Percentiles rank a stretch among this genome's conserved stretches.
These are phyloP conservation scores for Magnusiomyces starmeri DNA, from an alignment of 1,139 yeast species.

Conservation along the genomic window DNA sequence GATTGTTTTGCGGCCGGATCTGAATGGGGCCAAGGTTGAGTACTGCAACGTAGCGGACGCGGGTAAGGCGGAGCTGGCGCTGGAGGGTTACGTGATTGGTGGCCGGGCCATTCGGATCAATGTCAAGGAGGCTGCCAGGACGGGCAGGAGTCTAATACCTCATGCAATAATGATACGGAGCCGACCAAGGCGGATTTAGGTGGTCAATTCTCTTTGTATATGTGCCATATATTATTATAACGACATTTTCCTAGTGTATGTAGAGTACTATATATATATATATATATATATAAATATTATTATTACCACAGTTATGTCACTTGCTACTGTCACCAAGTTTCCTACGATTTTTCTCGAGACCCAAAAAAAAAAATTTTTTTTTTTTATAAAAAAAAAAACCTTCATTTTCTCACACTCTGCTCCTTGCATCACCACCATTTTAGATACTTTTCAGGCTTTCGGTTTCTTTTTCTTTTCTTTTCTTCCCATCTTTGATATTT, in stretches of 20 bases:
- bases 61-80: slow-evolving; percentile 49
- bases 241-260: background rate
- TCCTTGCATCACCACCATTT: background rate
- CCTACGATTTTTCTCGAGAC: background rate
- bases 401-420: background rate
- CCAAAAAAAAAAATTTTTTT: too few species aligned
- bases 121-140: too few species aligned
- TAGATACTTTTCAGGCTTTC: background rate
- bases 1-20: slow-evolving; percentile 43
- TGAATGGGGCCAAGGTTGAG: slow-evolving; percentile 49
- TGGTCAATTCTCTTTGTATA: background rate
- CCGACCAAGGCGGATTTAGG: background rate
- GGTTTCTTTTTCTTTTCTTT: background rate
- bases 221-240: background rate
- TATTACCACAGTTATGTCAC: background rate
- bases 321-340: background rate
- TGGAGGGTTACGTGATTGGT: slow-evolving; percentile 41
- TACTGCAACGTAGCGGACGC: slow-evolving; percentile 42
- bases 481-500: background rate
- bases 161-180: background rate
- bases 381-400: background rate
- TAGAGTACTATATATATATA: background rate
- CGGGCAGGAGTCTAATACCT: too few species aligned
- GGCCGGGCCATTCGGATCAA: slow-evolving; percentile 29
- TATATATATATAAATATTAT: background rate